Evolutionary conservation across 1,284 basidiomycete genomes (phyloP).

Genomic region (Mycena citricolor): DNA sequence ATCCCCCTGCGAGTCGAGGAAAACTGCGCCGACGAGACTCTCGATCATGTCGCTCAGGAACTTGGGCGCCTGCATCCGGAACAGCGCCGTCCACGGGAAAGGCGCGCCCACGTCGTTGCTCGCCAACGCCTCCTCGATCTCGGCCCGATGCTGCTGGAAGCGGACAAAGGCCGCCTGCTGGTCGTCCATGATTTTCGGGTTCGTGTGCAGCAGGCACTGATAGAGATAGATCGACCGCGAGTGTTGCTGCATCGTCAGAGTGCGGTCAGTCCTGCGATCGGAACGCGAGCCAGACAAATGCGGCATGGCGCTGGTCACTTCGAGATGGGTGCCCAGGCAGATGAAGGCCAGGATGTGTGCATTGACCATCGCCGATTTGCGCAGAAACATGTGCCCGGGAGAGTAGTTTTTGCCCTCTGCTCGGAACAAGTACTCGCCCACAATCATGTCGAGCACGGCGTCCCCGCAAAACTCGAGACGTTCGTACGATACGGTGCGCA

Average conservation of each 20-base stretch:
- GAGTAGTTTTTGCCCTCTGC: constrained; percentile 61
- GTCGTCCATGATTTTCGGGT: constrained; percentile 57
- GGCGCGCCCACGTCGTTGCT: constrained; percentile 37
- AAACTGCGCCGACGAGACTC: constrained; percentile 79
- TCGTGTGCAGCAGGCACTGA: constrained; percentile 70
- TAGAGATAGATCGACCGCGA: constrained; percentile 53
- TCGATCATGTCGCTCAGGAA: constrained; percentile 79
- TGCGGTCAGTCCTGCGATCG: no score
- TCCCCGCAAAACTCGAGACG: constrained; percentile 85
- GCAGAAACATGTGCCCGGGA: constrained; percentile 66
- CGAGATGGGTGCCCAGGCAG: constrained; percentile 51
- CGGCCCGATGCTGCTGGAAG: constrained; percentile 43
- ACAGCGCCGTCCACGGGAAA: constrained; percentile 73
- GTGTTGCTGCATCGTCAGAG: constrained; percentile 4
- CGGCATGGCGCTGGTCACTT: constrained; percentile 51
- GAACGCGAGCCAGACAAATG: no score
- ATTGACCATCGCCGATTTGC: constrained; percentile 69
- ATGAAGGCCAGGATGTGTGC: constrained; percentile 66
- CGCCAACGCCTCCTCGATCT: constrained; percentile 46
- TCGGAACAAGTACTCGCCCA: constrained; percentile 64
- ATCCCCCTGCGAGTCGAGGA: constrained; percentile 69
- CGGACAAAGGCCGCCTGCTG: constrained; percentile 53
- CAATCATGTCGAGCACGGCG: constrained; percentile 66
- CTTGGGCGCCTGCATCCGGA: constrained; percentile 76
- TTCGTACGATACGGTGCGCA: constrained; percentile 70